Evolutionary conservation across 2,329 filamentous ascomycete genomes (phyloP).

Genomic region (Talaromyces sp.): DNA sequence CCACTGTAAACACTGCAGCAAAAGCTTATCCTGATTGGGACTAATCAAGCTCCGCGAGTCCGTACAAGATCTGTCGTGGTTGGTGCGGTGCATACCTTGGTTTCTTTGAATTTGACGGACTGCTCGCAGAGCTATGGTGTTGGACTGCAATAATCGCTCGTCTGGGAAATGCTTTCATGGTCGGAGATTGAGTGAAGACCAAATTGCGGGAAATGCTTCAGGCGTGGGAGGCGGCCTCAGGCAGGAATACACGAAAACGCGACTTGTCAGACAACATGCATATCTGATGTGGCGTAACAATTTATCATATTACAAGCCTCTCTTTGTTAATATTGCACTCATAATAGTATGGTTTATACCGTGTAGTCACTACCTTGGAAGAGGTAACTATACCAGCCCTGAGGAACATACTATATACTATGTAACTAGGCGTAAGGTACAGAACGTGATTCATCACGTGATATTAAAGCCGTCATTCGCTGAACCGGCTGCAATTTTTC

Average conservation of each 20-base stretch:
- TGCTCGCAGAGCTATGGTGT: not conserved
- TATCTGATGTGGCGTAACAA: not conserved
- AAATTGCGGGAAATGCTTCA: not conserved
- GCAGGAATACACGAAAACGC: not conserved
- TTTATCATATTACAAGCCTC: too few relatives aligned
- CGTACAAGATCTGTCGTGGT: not conserved
- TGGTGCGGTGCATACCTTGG: not conserved
- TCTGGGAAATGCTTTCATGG: not conserved
- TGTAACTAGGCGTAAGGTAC: too few relatives aligned
- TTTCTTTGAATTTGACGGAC: not conserved
- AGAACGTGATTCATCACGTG: conserved; percentile 3
- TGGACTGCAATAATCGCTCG: not conserved
- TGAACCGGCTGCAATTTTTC: conserved; percentile 15
- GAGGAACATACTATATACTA: not conserved
- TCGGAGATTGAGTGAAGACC: too few relatives aligned
- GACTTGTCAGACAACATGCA: not conserved
- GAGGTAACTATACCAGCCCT: not conserved
- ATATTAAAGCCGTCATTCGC: conserved; percentile 12
- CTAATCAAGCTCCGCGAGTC: not conserved
- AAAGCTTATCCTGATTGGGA: not conserved
- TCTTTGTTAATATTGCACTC: too few relatives aligned
- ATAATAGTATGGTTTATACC: not conserved
- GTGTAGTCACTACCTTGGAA: not conserved
- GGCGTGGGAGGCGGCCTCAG: not conserved
- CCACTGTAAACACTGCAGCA: not conserved